Percentiles rank a stretch among this genome's conserved stretches.
phyloP scores from a whole-genome alignment of 345 rosid species.

The Geranium rotundifolium region DNA sequence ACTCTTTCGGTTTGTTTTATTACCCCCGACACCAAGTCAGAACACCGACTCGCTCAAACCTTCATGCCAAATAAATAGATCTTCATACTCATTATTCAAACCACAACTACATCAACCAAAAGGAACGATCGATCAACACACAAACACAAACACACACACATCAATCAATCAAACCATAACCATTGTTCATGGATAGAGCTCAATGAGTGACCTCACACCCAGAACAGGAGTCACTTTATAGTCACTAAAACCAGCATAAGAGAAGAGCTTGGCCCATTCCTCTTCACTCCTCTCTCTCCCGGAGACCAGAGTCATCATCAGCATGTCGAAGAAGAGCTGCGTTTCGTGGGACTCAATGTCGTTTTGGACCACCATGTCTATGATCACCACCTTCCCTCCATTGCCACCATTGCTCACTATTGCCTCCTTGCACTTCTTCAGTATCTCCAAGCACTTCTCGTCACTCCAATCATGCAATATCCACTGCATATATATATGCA shows the following conservation, averaged over 20 bases:
- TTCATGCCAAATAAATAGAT: no score
- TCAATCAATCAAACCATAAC: no score
- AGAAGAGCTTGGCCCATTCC: slow-evolving; percentile 34
- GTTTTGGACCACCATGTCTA: slow-evolving; percentile 12
- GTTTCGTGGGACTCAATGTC: slow-evolving; percentile 18
- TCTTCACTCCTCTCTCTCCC: slow-evolving; percentile 29
- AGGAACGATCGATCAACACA: no score
- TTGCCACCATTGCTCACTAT: slow-evolving; percentile 8
- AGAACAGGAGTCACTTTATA: slow-evolving; percentile 25
- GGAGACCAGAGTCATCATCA: slow-evolving; percentile 17
- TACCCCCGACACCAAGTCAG: no score
- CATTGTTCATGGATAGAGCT: slow-evolving; percentile 41
- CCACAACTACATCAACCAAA: no score
- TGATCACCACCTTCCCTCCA: slow-evolving; percentile 19
- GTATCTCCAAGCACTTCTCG: slow-evolving; percentile 32
- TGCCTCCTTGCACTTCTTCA: slow-evolving; percentile 25
- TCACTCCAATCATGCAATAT: slow-evolving; percentile 38
- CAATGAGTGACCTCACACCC: slow-evolving; percentile 41
- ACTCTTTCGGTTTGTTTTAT: no score
- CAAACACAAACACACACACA: no score
- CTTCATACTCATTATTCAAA: no score
- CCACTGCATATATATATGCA: no score
- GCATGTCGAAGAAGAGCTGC: slow-evolving; percentile 25
- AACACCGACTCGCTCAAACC: no score
- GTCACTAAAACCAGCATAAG: slow-evolving; percentile 22